Percentiles rank a stretch among this genome's conserved stretches.
Evolutionary conservation across 169 alveolate species (phyloP).

Genomic region (Babesia caballi): DNA sequence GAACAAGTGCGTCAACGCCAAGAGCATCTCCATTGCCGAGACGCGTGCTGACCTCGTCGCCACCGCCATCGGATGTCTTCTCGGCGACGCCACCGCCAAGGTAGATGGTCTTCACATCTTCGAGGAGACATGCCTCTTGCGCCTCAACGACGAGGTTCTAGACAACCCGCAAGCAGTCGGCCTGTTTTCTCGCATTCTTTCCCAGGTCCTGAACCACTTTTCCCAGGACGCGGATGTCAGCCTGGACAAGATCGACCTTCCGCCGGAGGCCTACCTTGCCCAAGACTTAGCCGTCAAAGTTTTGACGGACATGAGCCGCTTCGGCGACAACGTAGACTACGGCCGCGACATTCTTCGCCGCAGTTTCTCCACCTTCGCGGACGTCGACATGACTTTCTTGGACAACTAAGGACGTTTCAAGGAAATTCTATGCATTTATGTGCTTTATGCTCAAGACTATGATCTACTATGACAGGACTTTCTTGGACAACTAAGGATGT

Average conservation of each 20-base stretch:
- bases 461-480: too few species aligned
- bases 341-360: not conserved
- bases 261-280: conserved; percentile 21
- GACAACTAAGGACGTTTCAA: too few species aligned
- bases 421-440: too few species aligned
- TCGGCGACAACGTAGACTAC: not conserved
- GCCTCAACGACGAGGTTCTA: conserved; percentile 47
- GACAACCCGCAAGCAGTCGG: conserved; percentile 39
- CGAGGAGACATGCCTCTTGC: conserved; percentile 7
- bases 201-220: not conserved
- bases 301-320: not conserved
- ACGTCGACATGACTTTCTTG: not conserved
- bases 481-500: too few species aligned
- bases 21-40: not conserved
- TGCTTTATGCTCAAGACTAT: too few species aligned
- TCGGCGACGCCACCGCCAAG: not conserved
- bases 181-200: conserved; percentile 12
- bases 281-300: conserved; percentile 16
- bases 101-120: not conserved
- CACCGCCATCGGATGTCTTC: not conserved
- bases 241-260: conserved; percentile 35
- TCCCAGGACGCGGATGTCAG: not conserved
- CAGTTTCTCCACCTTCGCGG: not conserved
- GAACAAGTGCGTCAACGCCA: conserved; percentile 12
- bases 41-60: conserved; percentile 6